These are phyloP conservation scores for Aegilops speltoides DNA, from an alignment of 176 grass and related monocot genomes.

Conservation along the genomic window DNA sequence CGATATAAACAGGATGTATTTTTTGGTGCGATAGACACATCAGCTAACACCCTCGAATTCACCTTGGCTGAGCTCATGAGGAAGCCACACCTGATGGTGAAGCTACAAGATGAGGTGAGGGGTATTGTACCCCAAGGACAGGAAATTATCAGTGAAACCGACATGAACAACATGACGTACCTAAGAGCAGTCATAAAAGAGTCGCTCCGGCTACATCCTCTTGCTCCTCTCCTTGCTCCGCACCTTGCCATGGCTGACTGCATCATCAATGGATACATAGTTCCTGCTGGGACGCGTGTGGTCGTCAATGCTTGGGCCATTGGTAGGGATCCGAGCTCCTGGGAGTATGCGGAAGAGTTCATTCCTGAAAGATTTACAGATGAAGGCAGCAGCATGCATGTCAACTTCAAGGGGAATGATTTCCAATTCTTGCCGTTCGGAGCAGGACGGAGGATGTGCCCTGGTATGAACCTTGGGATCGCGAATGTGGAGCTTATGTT, in stretches of 20 bases:
- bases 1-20: no score
- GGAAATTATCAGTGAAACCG: neutral
- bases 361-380: neutral
- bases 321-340: neutral
- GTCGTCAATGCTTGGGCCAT: neutral
- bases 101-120: no score
- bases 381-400: neutral
- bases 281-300: neutral
- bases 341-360: neutral
- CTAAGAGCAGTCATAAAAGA: neutral
- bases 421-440: neutral
- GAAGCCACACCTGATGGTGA: no score
- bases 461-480: neutral
- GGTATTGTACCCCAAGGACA: no score
- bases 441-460: neutral
- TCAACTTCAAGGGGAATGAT: neutral
- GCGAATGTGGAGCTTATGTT: neutral
- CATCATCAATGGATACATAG: neutral
- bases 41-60: no score
- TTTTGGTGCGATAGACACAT: no score
- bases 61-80: no score
- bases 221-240: neutral
- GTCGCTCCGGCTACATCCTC: neutral
- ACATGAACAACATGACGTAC: neutral
- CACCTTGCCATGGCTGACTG: neutral